Evolutionary conservation across 2,329 filamentous ascomycete species (phyloP).

Genomic region (Acephala macrosclerotiorum): DNA sequence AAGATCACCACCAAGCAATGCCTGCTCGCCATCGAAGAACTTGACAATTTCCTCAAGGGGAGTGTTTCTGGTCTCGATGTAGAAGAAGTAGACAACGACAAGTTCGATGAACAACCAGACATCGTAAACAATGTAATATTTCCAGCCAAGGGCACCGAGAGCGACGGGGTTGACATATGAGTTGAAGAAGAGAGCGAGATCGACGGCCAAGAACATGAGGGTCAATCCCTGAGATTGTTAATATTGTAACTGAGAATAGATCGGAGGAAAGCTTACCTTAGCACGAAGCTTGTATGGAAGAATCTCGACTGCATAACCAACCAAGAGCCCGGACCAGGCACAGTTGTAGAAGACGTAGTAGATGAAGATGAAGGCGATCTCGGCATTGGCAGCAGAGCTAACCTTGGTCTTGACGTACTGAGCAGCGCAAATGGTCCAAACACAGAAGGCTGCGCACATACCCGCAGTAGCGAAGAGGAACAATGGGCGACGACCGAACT

Average conservation of each 20-base stretch:
- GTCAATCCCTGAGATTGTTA: constrained; percentile 43
- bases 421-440: constrained; percentile 37
- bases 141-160: constrained; percentile 48
- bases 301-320: constrained; percentile 42
- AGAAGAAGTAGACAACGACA: constrained; percentile 43
- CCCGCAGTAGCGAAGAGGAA: constrained; percentile 37
- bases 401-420: constrained; percentile 24
- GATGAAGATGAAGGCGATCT: constrained; percentile 57
- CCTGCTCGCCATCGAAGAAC: constrained; percentile 52
- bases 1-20: constrained; percentile 39
- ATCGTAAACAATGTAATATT: constrained; percentile 53
- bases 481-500: constrained; percentile 40
- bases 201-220: constrained; percentile 53
- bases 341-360: constrained; percentile 54
- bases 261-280: constrained; percentile 27
- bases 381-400: constrained; percentile 31
- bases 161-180: constrained; percentile 53
- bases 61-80: constrained; percentile 52
- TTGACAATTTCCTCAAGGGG: constrained; percentile 54
- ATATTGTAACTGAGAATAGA: not conserved
- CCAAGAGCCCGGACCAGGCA: constrained; percentile 40
- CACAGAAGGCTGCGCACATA: constrained; percentile 35
- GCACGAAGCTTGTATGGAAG: constrained; percentile 41
- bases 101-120: constrained; percentile 42
- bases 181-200: constrained; percentile 54